A percentile compares a stretch with the other conserved stretches of the same genome.
phyloP scores from a whole-genome alignment of 495 filamentous ascomycete genomes.

The Amphirosellinia nigrospora region DNA sequence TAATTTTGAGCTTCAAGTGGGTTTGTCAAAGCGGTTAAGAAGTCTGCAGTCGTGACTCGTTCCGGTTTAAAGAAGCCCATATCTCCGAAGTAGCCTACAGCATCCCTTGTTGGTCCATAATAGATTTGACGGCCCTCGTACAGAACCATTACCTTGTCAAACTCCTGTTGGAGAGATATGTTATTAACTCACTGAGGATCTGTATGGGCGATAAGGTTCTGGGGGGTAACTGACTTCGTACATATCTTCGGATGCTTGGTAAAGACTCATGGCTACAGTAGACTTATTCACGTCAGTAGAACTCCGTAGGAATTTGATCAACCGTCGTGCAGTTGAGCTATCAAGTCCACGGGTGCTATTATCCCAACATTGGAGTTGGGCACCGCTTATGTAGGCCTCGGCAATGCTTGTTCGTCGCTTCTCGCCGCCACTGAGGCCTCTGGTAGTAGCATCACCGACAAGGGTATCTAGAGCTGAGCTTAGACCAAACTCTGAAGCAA shows the following conservation, averaged over 20 bases:
- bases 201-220: too few species aligned
- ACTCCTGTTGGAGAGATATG: slow-evolving; percentile 39
- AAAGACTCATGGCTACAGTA: slow-evolving; percentile 69
- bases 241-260: slow-evolving; percentile 74
- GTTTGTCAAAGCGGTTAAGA: too few species aligned
- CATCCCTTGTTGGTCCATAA: slow-evolving; percentile 71
- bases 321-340: slow-evolving; percentile 56
- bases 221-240: slow-evolving; percentile 60
- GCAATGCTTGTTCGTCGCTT: slow-evolving; percentile 56
- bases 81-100: too few species aligned
- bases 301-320: slow-evolving; percentile 53
- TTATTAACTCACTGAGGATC: too few species aligned
- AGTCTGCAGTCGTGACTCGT: too few species aligned
- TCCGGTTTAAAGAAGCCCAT: too few species aligned
- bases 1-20: too few species aligned
- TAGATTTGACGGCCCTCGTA: slow-evolving; percentile 76
- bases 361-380: slow-evolving; percentile 47
- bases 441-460: slow-evolving; percentile 73
- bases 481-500: slow-evolving; percentile 62
- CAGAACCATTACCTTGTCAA: slow-evolving; percentile 67
- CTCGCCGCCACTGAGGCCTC: slow-evolving; percentile 66
- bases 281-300: slow-evolving; percentile 58
- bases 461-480: too few species aligned
- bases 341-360: slow-evolving; percentile 62
- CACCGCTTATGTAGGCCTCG: slow-evolving; percentile 37